Conservation (phyloP, 1,139 yeast species). For the Zygoascus hellenicus region DNA sequence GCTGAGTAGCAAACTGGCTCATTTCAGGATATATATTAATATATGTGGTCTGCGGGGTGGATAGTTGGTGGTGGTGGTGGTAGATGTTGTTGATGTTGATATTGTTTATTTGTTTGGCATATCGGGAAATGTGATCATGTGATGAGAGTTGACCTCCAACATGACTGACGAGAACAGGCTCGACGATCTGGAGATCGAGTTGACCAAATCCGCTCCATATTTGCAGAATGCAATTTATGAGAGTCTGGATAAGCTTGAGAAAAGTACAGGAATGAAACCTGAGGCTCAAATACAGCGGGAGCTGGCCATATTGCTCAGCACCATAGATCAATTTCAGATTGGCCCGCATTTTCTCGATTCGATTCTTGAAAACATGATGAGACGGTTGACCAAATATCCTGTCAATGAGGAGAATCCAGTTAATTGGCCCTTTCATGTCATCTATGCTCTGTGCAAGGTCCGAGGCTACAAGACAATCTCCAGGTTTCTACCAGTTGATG, state of each 20-base stretch:
- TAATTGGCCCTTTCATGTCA: slow-evolving; percentile 23
- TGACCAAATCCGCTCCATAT: slow-evolving; percentile 22
- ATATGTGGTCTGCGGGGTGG: too few species aligned
- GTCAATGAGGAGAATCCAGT: slow-evolving; percentile 9
- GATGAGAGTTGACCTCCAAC: too few species aligned
- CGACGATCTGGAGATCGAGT: slow-evolving; percentile 18
- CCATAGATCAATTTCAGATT: slow-evolving; percentile 32
- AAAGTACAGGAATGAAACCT: not conserved
- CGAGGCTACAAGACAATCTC: slow-evolving; percentile 59
- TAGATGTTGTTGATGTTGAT: too few species aligned
- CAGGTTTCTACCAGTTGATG: slow-evolving; percentile 55
- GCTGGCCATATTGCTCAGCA: slow-evolving; percentile 8
- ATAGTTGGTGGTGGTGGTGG: too few species aligned
- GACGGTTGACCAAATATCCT: slow-evolving; percentile 15
- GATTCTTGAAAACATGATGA: slow-evolving; percentile 22
- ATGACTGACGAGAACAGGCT: slow-evolving; percentile 1
- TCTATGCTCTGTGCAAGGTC: slow-evolving; percentile 59
- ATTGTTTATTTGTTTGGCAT: too few species aligned
- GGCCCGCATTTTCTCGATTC: slow-evolving; percentile 36
- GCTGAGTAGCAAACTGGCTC: too few species aligned
- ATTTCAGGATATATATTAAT: too few species aligned
- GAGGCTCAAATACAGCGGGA: slow-evolving; percentile 1
- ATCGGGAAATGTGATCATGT: too few species aligned
- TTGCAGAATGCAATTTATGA: slow-evolving; percentile 15
- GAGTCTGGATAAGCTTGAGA: slow-evolving; percentile 7